These are phyloP conservation scores for Trichomonascaceae sp. DNA, from an alignment of 1,139 yeast species.

Conservation along the genomic window DNA sequence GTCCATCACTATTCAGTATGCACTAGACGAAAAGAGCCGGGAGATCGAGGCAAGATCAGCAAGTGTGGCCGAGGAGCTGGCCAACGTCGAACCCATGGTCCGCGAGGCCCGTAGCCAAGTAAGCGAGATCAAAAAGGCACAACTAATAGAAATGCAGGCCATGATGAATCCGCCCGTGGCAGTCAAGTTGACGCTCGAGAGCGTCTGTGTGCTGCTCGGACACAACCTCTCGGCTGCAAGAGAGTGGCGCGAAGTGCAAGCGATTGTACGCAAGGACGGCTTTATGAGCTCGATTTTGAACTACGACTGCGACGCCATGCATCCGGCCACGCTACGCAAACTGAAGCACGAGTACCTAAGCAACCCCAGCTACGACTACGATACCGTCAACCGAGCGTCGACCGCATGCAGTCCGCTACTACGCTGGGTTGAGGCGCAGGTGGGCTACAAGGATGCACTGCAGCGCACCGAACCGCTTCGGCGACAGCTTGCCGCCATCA, in stretches of 20 bases:
- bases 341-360: slow-evolving; percentile 53
- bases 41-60: slow-evolving; percentile 44
- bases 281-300: slow-evolving; percentile 74
- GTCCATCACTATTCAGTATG: slow-evolving; percentile 61
- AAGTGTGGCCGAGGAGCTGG: slow-evolving; percentile 50
- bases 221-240: not conserved
- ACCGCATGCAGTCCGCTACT: slow-evolving; percentile 91
- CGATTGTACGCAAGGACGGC: slow-evolving; percentile 71
- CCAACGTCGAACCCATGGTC: slow-evolving; percentile 73
- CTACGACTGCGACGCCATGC: slow-evolving; percentile 50
- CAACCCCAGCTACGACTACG: slow-evolving; percentile 53
- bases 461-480: slow-evolving; percentile 65
- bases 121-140: slow-evolving; percentile 82
- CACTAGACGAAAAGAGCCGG: slow-evolving; percentile 53
- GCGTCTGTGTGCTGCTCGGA: slow-evolving; percentile 75
- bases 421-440: slow-evolving; percentile 85
- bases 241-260: slow-evolving; percentile 85
- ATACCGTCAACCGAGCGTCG: slow-evolving; percentile 75
- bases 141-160: slow-evolving; percentile 76
- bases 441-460: slow-evolving; percentile 53
- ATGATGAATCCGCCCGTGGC: slow-evolving; percentile 88
- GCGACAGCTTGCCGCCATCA: slow-evolving; percentile 49
- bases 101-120: slow-evolving; percentile 78
- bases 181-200: slow-evolving; percentile 74
- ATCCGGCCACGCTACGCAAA: slow-evolving; percentile 36